Base-by-base conservation (phyloP, 73 alveolate genomes). In the Stentor coeruleus region DNA sequence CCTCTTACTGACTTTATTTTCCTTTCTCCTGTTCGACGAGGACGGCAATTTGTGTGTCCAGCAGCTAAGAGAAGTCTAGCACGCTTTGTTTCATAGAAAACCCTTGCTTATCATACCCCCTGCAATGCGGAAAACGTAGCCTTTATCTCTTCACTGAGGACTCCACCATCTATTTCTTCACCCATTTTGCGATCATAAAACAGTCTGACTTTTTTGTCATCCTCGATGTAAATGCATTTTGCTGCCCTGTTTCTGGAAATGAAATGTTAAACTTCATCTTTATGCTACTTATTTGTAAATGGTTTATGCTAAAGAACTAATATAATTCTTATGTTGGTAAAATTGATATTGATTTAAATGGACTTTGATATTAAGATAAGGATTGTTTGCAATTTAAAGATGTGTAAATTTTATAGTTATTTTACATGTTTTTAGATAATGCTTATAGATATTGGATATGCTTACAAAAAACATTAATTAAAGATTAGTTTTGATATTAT, bases 61-160 rank as follows among this genome's bases (percentile, higher is more conserved):
- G 82, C 85, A 76, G 82, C 73, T 37, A 91, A 58, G 76, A 93
- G 89, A 42, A 95, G 88, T 80, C 96, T 88, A 82, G 89, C 96
- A 30, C 96, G 88, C 28, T 83, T 83, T 88, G 91, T 92, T 92
- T 94, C 98, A 94, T 94, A 37, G 98, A 93, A 93, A 94, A 94
- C 74, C 98, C 98, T 89, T 94, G 97, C 85, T 91, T 77, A 91
- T 92, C 97, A 86, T 92, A 80, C 98, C 98, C 4, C 98, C 98
- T 30, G 92, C 84, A 72, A 94, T 92, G 76, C 89, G 86, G 94
- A 94, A 91, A 86, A 91, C 88, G 83, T 94, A 94, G 77, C 98
- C 98, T 83, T 87, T 93, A 86, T 92, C 83, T 91, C 93, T 14
- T 92, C 98, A 20, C 98, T 93, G 35, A 94, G 86, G 60, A 72